phyloP scores from a whole-genome alignment of 192 early-diverging fungal species.

The Mycoemilia scoparia region DNA sequence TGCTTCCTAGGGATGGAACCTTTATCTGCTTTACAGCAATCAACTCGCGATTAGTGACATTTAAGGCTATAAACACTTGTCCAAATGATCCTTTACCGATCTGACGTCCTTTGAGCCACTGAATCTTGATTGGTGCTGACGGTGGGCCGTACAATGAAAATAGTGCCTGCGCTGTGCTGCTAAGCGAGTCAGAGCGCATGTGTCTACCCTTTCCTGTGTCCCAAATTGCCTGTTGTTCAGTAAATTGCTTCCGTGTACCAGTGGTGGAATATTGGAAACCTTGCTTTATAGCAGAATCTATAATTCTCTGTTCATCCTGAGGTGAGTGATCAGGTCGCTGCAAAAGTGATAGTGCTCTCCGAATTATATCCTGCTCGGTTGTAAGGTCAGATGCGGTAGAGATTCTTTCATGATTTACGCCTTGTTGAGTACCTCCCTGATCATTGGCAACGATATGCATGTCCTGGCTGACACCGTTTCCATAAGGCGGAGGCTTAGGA shows the following conservation, averaged over 20 bases:
- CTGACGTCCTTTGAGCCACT: constrained; percentile 55
- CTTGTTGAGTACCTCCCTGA: too few relatives aligned
- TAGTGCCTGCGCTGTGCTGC: constrained; percentile 18
- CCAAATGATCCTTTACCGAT: constrained; percentile 78
- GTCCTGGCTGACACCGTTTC: too few relatives aligned
- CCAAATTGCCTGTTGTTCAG: constrained; percentile 1
- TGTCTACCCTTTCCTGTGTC: not conserved
- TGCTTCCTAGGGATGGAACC: constrained; percentile 23
- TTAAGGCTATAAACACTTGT: constrained; percentile 56
- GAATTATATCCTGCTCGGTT: constrained; percentile 25
- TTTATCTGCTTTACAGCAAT: constrained; percentile 75
- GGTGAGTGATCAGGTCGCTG: constrained; percentile 24
- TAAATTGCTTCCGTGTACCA: constrained; percentile 28
- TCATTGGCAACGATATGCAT: too few relatives aligned
- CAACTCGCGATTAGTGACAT: constrained; percentile 49
- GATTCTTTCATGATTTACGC: too few relatives aligned
- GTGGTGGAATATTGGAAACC: constrained; percentile 11
- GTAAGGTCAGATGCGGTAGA: too few relatives aligned
- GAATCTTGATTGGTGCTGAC: constrained; percentile 26
- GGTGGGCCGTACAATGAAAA: constrained; percentile 21
- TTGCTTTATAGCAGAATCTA: constrained; percentile 23
- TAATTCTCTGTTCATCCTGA: constrained; percentile 24
- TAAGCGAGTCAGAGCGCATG: constrained; percentile 1
- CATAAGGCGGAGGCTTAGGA: not conserved
- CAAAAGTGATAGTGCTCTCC: constrained; percentile 24